Percentiles rank a stretch among this genome's conserved stretches.
These are phyloP conservation scores for Gossypium thurberi DNA, from an alignment of 345 rosid genomes.

Conservation along the genomic window DNA sequence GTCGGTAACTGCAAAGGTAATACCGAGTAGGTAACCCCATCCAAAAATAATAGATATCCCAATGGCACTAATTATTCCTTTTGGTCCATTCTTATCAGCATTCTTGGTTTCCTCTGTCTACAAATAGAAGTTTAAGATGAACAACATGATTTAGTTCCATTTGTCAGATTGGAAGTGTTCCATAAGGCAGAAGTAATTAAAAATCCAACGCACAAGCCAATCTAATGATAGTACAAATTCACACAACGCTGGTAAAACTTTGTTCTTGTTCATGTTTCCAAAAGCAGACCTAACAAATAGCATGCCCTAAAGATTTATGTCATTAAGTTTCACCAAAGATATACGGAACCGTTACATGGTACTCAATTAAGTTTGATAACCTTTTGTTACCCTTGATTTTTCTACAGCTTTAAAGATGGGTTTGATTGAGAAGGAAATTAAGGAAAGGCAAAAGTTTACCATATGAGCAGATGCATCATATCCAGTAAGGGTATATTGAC, in stretches of 20 bases:
- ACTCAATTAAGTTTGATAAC: background rate
- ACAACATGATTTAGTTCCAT: conserved; percentile 11
- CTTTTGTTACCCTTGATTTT: background rate
- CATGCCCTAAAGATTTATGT: background rate
- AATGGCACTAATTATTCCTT: conserved; percentile 77
- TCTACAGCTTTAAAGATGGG: background rate
- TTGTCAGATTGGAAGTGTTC: background rate
- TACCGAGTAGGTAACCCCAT: conserved; percentile 86
- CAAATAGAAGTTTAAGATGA: conserved; percentile 10
- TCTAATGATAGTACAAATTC: background rate
- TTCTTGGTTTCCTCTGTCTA: conserved; percentile 92
- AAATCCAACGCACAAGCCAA: background rate
- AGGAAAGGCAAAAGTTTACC: conserved; percentile 39
- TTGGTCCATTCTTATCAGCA: conserved; percentile 90
- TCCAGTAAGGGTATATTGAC: conserved; percentile 87
- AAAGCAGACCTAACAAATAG: conserved; percentile 1
- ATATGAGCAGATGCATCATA: conserved; percentile 97
- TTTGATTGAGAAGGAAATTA: background rate
- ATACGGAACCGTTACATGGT: background rate
- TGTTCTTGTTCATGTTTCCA: background rate
- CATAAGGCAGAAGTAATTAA: background rate
- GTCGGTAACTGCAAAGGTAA: conserved; percentile 80
- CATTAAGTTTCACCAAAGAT: background rate
- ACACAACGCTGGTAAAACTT: background rate
- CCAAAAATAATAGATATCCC: conserved; percentile 89